A percentile compares a stretch with the other conserved stretches of the same genome.
phyloP scores from a whole-genome alignment of 345 rosid genomes.

The Euclidium syriacum region DNA sequence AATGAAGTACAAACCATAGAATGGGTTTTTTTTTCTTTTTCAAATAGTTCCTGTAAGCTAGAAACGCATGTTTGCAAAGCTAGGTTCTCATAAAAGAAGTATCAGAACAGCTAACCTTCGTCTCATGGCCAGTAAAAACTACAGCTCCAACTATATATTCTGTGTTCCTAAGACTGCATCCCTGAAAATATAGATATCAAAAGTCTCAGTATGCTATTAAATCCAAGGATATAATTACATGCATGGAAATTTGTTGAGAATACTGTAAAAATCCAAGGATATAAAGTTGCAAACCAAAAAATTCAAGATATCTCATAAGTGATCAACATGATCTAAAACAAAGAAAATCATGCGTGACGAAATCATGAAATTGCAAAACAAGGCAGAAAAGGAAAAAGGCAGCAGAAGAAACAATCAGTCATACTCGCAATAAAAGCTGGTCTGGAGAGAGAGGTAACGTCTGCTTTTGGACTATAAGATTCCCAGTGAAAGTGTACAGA shows the following conservation, averaged over 20 bases:
- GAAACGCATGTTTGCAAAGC: constrained; percentile 17
- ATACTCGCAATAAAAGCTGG: constrained; percentile 88
- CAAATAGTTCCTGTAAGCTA: constrained; percentile 11
- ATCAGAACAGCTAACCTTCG: constrained; percentile 64
- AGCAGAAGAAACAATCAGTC: constrained; percentile 20
- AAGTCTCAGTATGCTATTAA: constrained; percentile 12
- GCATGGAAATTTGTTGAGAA: not conserved
- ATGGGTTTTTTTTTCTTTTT: too few species aligned
- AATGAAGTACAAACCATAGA: constrained; percentile 6
- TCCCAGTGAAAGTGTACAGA: constrained; percentile 95
- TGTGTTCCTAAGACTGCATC: constrained; percentile 99
- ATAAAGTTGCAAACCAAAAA: not conserved
- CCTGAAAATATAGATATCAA: constrained; percentile 45
- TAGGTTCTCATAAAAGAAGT: constrained; percentile 12
- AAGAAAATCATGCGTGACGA: not conserved
- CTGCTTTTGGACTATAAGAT: constrained; percentile 84
- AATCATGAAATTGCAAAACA: constrained; percentile 12
- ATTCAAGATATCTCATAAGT: not conserved
- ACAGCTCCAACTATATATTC: constrained; percentile 83
- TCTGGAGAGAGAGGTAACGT: constrained; percentile 89
- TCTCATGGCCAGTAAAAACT: constrained; percentile 93
- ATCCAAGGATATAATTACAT: not conserved
- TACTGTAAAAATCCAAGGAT: not conserved
- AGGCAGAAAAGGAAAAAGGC: constrained; percentile 11
- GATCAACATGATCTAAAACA: not conserved